Conservation (phyloP, 2,329 filamentous ascomycete species). For the Periglandula ipomoeae region DNA sequence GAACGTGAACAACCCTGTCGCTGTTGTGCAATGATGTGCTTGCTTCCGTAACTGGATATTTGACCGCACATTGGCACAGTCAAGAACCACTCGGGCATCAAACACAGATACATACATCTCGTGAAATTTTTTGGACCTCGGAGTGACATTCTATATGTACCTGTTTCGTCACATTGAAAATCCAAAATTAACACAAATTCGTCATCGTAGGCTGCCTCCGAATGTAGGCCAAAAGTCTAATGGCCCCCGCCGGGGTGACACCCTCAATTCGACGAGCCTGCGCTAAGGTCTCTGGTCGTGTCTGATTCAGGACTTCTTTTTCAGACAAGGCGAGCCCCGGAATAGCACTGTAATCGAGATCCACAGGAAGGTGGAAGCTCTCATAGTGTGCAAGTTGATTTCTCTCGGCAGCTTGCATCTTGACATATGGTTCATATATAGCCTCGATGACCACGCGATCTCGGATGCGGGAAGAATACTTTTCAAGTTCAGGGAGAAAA, state of each 20-base stretch:
- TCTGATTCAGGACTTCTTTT: conserved; percentile 57
- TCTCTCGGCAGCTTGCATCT: conserved; percentile 58
- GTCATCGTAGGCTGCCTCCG: conserved; percentile 18
- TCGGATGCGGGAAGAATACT: conserved; percentile 50
- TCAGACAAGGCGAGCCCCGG: conserved; percentile 73
- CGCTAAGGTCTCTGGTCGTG: conserved; percentile 74
- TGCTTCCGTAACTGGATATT: no score
- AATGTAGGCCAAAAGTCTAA: conserved; percentile 56
- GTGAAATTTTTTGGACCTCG: no score
- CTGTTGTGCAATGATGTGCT: no score
- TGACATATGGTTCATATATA: conserved; percentile 78
- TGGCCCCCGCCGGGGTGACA: conserved; percentile 50
- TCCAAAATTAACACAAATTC: no score
- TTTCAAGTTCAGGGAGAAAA: conserved; percentile 46
- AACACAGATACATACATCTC: no score
- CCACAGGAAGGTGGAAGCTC: conserved; percentile 56
- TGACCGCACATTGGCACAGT: no score
- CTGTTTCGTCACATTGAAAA: no score
- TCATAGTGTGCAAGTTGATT: conserved; percentile 69
- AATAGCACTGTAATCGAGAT: conserved; percentile 68
- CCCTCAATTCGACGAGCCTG: conserved; percentile 87
- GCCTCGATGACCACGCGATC: conserved; percentile 72
- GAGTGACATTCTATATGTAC: no score
- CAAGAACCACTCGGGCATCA: no score
- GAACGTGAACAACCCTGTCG: no score